phyloP scores from a whole-genome alignment of 73 alveolate genomes.

The Stentor coeruleus region DNA sequence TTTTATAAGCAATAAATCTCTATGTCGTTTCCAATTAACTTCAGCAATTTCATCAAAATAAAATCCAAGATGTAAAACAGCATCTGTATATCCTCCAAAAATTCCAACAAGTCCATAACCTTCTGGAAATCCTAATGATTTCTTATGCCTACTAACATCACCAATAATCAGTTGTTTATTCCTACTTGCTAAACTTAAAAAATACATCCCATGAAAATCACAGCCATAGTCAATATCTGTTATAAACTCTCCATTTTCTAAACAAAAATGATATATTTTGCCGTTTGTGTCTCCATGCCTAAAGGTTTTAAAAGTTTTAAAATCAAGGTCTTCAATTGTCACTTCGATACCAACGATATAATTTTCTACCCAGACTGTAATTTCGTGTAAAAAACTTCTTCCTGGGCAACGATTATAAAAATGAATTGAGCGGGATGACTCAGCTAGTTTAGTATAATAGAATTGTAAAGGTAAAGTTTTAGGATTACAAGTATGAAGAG shows the following conservation, averaged over 20 bases:
- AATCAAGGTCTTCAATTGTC: background rate
- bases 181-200: background rate
- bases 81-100: constrained; percentile 12
- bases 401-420: background rate
- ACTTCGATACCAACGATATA: constrained; percentile 7
- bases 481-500: constrained; percentile 9
- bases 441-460: background rate
- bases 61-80: constrained; percentile 15
- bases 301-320: background rate
- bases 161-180: background rate
- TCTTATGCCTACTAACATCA: background rate
- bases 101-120: constrained; percentile 14
- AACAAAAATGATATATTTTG: background rate
- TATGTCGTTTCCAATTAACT: background rate
- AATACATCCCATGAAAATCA: constrained; percentile 21
- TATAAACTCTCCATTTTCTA: background rate
- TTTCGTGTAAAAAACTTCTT: background rate
- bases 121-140: background rate
- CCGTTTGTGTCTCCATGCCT: background rate
- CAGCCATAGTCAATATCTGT: constrained; percentile 22
- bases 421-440: background rate
- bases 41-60: background rate
- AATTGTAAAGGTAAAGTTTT: background rate
- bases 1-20: constrained; percentile 5
- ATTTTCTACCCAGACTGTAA: background rate